phyloP scores from a whole-genome alignment of 805 yeast genomes.

The Torulaspora delbrueckii region DNA sequence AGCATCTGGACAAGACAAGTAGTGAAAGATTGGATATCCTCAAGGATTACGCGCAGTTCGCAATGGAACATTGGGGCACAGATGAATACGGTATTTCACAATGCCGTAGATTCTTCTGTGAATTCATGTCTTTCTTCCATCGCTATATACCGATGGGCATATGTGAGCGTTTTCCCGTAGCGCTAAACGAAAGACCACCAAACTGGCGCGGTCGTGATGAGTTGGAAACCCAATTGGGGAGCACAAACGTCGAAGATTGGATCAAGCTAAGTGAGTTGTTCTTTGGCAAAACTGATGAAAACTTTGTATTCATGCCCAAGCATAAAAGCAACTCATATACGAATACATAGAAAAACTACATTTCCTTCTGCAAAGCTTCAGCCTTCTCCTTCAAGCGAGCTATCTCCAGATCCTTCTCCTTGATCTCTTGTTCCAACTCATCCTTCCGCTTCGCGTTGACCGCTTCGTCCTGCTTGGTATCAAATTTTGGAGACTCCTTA shows the following conservation, averaged over 20 bases:
- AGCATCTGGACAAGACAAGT: slow-evolving; percentile 86
- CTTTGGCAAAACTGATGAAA: slow-evolving; percentile 75
- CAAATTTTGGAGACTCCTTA: slow-evolving; percentile 13
- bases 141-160: slow-evolving; percentile 93
- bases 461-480: slow-evolving; percentile 11
- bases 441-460: slow-evolving; percentile 26
- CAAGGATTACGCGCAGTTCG: slow-evolving; percentile 64
- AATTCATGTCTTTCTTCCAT: slow-evolving; percentile 88
- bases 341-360: slow-evolving; percentile 16
- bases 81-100: slow-evolving; percentile 90
- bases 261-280: slow-evolving; percentile 93
- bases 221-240: slow-evolving; percentile 81
- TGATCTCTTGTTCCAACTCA: slow-evolving; percentile 45
- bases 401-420: slow-evolving; percentile 60
- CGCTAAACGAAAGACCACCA: slow-evolving; percentile 89
- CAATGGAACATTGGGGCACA: slow-evolving; percentile 96
- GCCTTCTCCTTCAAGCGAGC: slow-evolving; percentile 71
- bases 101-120: slow-evolving; percentile 88
- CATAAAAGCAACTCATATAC: slow-evolving; percentile 84
- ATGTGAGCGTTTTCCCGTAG: slow-evolving; percentile 81
- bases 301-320: slow-evolving; percentile 81
- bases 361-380: slow-evolving; percentile 57
- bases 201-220: slow-evolving; percentile 91
- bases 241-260: slow-evolving; percentile 88
- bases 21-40: slow-evolving; percentile 79